Percentiles rank a stretch among this genome's conserved stretches.
These are phyloP conservation scores for Helianthus annuus DNA, from an alignment of 129 eudicot species.

Conservation along the genomic window HanXRQr2.0-SUNRISE NC_035439.2:149453437-149453936, in stretches of 20 bases:
- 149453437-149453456: slow-evolving; percentile 33
- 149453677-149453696: slow-evolving; percentile 70
- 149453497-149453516: background rate
- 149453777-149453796: slow-evolving; percentile 70
- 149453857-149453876: slow-evolving; percentile 69
- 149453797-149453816: slow-evolving; percentile 66
- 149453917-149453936: background rate
- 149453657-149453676: slow-evolving; percentile 55
- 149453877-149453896: slow-evolving; percentile 55
- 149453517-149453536: background rate
- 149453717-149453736: background rate
- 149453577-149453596: slow-evolving; percentile 65
- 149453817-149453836: slow-evolving; percentile 56
- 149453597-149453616: slow-evolving; percentile 65
- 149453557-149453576: background rate
- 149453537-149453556: background rate
- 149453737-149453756: background rate
- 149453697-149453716: slow-evolving; percentile 1
- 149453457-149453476: slow-evolving; percentile 59
- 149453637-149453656: slow-evolving; percentile 74
- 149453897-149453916: slow-evolving; percentile 15
- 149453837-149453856: slow-evolving; percentile 68
- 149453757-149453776: slow-evolving; percentile 53
- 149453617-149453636: slow-evolving; percentile 80
- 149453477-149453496: slow-evolving; percentile 54